Evolutionary conservation across 805 yeast genomes (phyloP).

Genomic region (Kodamaea kaohsiungensis): DNA sequence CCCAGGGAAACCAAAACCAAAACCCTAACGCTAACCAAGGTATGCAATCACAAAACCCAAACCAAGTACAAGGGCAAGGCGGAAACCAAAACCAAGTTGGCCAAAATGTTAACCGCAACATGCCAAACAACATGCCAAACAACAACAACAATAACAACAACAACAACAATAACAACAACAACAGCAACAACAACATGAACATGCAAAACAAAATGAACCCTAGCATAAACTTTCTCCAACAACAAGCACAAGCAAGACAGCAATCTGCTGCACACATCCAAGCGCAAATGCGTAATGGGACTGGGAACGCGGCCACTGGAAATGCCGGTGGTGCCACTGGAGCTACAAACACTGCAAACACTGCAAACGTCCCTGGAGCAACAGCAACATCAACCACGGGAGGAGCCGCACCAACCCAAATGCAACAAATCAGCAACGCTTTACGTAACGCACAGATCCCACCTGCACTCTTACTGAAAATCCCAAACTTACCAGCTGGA

Average conservation of each 20-base stretch:
- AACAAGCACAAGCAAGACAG: constrained; percentile 54
- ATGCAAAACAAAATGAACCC: constrained; percentile 18
- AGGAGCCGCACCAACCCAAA: constrained; percentile 20
- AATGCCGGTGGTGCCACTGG: constrained; percentile 1
- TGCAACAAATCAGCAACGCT: constrained; percentile 40
- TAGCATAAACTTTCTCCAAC: constrained; percentile 31
- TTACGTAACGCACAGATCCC: constrained; percentile 75
- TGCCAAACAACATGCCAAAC: not conserved
- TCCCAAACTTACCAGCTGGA: constrained; percentile 77
- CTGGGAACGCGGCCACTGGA: not conserved
- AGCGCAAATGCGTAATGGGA: constrained; percentile 20
- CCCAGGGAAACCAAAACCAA: constrained; percentile 2
- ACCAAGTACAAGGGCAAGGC: not conserved
- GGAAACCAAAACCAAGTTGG: constrained; percentile 16
- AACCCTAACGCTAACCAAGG: not conserved
- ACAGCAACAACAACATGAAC: constrained; percentile 5
- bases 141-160: not conserved
- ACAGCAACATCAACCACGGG: constrained; percentile 8
- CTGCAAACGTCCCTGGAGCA: constrained; percentile 4
- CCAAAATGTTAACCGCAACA: constrained; percentile 11
- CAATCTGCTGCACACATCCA: constrained; percentile 50
- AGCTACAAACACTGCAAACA: not conserved
- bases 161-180: not conserved
- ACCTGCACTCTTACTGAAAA: constrained; percentile 56
- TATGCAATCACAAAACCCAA: not conserved